Conservation (phyloP, 2,329 filamentous ascomycete species). For the Tricladium varicosporioides region DNA sequence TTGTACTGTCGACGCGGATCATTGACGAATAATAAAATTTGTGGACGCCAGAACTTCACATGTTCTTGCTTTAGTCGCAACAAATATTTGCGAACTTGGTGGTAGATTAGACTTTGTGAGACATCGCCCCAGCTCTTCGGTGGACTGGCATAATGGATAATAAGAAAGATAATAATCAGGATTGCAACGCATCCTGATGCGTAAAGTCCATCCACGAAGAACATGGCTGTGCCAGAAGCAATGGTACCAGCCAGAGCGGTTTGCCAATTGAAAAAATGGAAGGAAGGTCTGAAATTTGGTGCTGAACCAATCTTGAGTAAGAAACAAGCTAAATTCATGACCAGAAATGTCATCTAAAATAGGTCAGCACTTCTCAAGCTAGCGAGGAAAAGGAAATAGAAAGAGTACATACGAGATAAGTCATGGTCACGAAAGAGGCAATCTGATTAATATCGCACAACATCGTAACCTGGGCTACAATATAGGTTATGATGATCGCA, state of each 20-base stretch:
- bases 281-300: conserved; percentile 84
- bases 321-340: conserved; percentile 86
- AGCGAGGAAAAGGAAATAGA: background rate
- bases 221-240: conserved; percentile 80
- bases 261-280: conserved; percentile 86
- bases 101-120: conserved; percentile 84
- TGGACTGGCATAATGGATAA: conserved; percentile 83
- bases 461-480: conserved; percentile 75
- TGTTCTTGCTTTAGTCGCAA: conserved; percentile 82
- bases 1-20: conserved; percentile 78
- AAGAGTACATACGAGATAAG: conserved; percentile 61
- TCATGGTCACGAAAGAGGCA: conserved; percentile 86
- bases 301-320: conserved; percentile 83
- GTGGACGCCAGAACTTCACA: conserved; percentile 90
- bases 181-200: conserved; percentile 73
- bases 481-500: conserved; percentile 74
- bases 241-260: conserved; percentile 73
- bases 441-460: conserved; percentile 85
- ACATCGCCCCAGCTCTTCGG: conserved; percentile 91
- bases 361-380: background rate
- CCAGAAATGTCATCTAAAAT: conserved; percentile 77
- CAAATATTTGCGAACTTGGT: conserved; percentile 84
- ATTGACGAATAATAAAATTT: conserved; percentile 81
- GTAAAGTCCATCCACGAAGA: conserved; percentile 82
- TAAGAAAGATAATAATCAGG: conserved; percentile 72